Percentiles rank a stretch among this genome's conserved stretches.
These are phyloP conservation scores for Boletus rubroflammeus DNA, from an alignment of 768 basidiomycete genomes.

Conservation along the genomic window DNA sequence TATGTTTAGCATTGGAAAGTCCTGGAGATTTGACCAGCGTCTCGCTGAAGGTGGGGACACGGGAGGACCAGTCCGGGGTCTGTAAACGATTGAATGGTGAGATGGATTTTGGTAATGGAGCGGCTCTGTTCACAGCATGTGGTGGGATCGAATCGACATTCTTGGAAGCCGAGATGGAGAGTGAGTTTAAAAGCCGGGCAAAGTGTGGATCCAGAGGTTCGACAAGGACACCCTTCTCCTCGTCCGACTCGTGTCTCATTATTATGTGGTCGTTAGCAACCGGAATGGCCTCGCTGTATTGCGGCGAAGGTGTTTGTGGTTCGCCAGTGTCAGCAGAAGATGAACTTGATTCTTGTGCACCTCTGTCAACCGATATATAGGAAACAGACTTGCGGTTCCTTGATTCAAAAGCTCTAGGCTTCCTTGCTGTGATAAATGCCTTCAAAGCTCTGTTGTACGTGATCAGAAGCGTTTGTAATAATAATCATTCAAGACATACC, in stretches of 20 bases:
- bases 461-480: conserved; percentile 1
- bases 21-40: conserved; percentile 3
- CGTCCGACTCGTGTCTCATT: conserved; percentile 33
- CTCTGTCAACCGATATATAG: conserved; percentile 27
- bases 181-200: conserved; percentile 59
- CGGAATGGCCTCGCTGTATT: conserved; percentile 42
- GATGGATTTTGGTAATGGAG: conserved; percentile 8
- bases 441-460: conserved; percentile 40
- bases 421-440: conserved; percentile 61
- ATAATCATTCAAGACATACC: conserved; percentile 42
- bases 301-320: conserved; percentile 63
- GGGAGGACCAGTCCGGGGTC: conserved; percentile 33
- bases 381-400: conserved; percentile 35
- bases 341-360: conserved; percentile 62
- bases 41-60: conserved; percentile 24
- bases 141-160: conserved; percentile 11
- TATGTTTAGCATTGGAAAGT: conserved; percentile 3
- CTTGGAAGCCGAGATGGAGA: conserved; percentile 54
- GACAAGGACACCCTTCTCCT: conserved; percentile 24
- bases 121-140: conserved; percentile 1
- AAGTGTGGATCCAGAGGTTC: conserved; percentile 63
- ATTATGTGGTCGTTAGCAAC: conserved; percentile 13
- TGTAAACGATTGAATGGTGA: conserved; percentile 13
- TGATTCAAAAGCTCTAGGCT: conserved; percentile 43
- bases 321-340: conserved; percentile 59